Evolutionary conservation across 495 filamentous ascomycete species (phyloP).

Genomic region (Neurospora sublineolata): DNA sequence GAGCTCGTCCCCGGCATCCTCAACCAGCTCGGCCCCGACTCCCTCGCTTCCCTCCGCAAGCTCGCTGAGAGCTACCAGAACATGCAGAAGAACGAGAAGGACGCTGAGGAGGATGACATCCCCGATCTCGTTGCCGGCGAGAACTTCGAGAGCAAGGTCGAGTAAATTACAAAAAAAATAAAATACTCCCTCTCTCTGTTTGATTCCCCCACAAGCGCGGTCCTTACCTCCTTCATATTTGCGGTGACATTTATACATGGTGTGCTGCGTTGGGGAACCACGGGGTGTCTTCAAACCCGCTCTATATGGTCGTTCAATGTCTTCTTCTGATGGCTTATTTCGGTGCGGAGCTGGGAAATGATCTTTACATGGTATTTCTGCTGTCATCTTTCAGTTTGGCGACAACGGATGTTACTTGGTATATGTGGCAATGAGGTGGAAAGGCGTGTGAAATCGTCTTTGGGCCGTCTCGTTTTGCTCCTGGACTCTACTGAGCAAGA

Average conservation of each 20-base stretch:
- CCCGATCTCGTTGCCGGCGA: conserved; percentile 91
- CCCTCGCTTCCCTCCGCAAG: conserved; percentile 94
- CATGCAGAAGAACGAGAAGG: conserved; percentile 93
- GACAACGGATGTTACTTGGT: not conserved
- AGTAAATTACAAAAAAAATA: conserved; percentile 44
- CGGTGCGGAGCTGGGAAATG: not conserved
- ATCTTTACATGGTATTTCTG: not conserved
- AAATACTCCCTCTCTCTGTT: conserved; percentile 3
- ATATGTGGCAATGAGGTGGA: not conserved
- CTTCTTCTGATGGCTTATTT: not conserved
- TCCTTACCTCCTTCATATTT: not conserved
- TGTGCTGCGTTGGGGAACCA: not conserved
- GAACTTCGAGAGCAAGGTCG: conserved; percentile 93
- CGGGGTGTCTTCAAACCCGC: not conserved
- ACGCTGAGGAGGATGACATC: conserved; percentile 75
- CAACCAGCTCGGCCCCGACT: conserved; percentile 97
- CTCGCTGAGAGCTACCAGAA: conserved; percentile 98
- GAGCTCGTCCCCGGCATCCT: conserved; percentile 98
- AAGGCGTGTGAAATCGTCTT: not conserved
- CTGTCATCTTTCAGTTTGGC: not conserved
- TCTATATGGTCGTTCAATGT: not conserved
- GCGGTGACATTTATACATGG: not conserved
- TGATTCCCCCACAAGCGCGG: conserved; percentile 1
- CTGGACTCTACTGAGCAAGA: not conserved
- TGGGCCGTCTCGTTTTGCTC: not conserved